Evolutionary conservation across 2,329 filamentous ascomycete genomes (phyloP).

Genomic region (Arthroderma sp.): DNA sequence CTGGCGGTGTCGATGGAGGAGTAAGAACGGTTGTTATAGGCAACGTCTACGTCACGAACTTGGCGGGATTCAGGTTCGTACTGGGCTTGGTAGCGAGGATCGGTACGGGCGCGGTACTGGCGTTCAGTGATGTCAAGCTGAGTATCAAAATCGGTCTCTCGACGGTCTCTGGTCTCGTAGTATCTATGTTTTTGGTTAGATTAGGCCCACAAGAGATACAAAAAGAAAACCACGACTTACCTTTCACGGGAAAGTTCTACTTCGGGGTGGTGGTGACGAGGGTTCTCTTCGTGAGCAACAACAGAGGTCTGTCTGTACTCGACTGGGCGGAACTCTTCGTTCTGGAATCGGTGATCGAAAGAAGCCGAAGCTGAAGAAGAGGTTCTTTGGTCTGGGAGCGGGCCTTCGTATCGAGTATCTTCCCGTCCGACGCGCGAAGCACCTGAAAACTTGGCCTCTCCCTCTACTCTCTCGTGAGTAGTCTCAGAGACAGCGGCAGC

Average conservation of each 20-base stretch:
- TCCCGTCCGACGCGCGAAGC: conserved; percentile 89
- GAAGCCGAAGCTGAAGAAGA: conserved; percentile 6
- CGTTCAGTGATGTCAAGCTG: conserved; percentile 45
- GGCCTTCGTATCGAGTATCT: conserved; percentile 67
- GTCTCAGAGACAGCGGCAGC: conserved; percentile 54
- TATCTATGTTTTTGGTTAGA: conserved; percentile 10
- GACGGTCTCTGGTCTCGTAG: conserved; percentile 19
- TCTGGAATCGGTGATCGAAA: conserved; percentile 7
- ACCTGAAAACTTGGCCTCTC: conserved; percentile 65
- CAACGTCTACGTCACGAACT: conserved; percentile 22
- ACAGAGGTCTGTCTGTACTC: conserved; percentile 29
- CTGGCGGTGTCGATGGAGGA: conserved; percentile 8
- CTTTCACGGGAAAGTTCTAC: conserved; percentile 41
- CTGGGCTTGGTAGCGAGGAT: conserved; percentile 41
- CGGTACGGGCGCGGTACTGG: conserved; percentile 54
- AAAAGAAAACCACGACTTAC: conserved; percentile 28
- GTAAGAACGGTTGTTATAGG: conserved; percentile 17
- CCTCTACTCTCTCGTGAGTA: conserved; percentile 72
- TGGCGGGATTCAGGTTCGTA: conserved; percentile 28
- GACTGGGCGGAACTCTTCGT: conserved; percentile 1
- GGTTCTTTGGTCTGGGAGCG: conserved; percentile 46
- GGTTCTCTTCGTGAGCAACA: conserved; percentile 25
- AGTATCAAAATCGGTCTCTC: conserved; percentile 33
- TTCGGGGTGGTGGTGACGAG: conserved; percentile 33
- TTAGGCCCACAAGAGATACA: conserved; percentile 6